Evolutionary conservation across 1,284 basidiomycete genomes (phyloP).

Genomic region (Puccinia coronata): DNA sequence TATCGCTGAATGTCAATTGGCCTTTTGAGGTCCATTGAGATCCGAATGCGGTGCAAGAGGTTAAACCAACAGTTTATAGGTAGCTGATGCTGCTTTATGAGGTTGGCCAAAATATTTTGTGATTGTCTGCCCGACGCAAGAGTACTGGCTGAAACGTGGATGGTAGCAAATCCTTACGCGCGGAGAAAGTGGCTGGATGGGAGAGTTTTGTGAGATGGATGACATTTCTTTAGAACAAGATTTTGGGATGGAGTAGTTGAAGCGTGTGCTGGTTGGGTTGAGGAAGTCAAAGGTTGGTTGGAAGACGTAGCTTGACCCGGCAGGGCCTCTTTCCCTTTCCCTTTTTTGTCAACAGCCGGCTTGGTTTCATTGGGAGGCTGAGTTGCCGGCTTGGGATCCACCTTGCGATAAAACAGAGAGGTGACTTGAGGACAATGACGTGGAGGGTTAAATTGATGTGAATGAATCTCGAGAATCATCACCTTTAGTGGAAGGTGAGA

Average conservation of each 20-base stretch:
- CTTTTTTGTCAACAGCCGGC: conserved; percentile 31
- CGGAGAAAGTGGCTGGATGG: neutral
- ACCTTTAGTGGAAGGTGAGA: neutral
- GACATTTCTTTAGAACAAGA: conserved; percentile 18
- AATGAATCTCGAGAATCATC: conserved; percentile 14
- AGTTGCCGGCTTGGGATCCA: conserved; percentile 34
- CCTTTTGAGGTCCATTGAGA: conserved; percentile 69
- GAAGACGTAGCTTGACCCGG: conserved; percentile 46
- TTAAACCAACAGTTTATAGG: conserved; percentile 85
- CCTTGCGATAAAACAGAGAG: conserved; percentile 48
- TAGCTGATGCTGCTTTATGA: conserved; percentile 71
- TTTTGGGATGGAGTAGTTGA: conserved; percentile 28
- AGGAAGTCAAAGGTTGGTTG: conserved; percentile 37
- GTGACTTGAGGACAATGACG: no score
- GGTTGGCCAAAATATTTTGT: conserved; percentile 71
- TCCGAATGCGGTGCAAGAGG: conserved; percentile 80
- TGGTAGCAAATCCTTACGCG: conserved; percentile 30
- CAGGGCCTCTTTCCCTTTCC: conserved; percentile 53
- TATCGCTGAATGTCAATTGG: conserved; percentile 74
- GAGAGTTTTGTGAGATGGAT: neutral
- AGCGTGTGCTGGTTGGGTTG: neutral
- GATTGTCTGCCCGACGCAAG: conserved; percentile 16
- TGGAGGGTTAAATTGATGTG: neutral
- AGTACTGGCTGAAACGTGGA: conserved; percentile 22
- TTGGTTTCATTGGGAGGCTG: neutral